Percentiles rank a stretch among this genome's conserved stretches.
These are phyloP conservation scores for Rubia peregrina DNA, from an alignment of 305 asterid species.

Conservation along the genomic window DNA sequence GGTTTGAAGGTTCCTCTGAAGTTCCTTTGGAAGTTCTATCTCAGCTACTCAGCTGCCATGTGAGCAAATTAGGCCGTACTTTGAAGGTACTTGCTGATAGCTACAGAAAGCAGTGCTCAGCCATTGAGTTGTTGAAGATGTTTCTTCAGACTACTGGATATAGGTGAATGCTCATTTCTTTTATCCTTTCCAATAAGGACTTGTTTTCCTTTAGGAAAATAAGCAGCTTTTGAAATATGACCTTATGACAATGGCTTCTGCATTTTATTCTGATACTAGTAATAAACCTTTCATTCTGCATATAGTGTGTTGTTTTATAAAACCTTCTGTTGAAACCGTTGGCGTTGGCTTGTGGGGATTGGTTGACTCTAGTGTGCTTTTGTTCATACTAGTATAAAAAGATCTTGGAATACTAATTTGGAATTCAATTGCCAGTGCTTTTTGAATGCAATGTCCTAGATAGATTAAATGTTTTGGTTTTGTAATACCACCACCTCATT, in stretches of 20 bases:
- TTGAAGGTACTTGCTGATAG: slow-evolving; percentile 84
- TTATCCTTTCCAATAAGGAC: slow-evolving; percentile 5
- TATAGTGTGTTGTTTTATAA: too few species aligned
- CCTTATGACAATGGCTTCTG: neutral
- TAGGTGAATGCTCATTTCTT: slow-evolving; percentile 46
- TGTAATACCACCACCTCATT: slow-evolving; percentile 7
- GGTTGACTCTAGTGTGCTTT: neutral
- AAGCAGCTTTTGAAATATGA: neutral
- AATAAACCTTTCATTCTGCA: neutral
- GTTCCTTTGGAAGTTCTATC: slow-evolving; percentile 59
- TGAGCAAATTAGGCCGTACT: slow-evolving; percentile 64
- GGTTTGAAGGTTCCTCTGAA: slow-evolving; percentile 82
- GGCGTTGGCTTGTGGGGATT: too few species aligned
- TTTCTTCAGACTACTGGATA: slow-evolving; percentile 75
- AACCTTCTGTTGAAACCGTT: too few species aligned
- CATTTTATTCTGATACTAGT: slow-evolving; percentile 5
- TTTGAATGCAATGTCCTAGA: neutral
- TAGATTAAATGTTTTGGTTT: neutral
- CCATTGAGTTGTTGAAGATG: slow-evolving; percentile 80
- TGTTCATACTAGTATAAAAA: neutral
- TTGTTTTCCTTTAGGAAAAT: slow-evolving; percentile 1
- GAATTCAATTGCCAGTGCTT: neutral
- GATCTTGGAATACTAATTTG: neutral
- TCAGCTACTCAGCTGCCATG: slow-evolving; percentile 71
- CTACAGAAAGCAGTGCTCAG: slow-evolving; percentile 83